Base-by-base conservation (phyloP, 2,329 filamentous ascomycete species). In the Fusarium buxicola region DNA sequence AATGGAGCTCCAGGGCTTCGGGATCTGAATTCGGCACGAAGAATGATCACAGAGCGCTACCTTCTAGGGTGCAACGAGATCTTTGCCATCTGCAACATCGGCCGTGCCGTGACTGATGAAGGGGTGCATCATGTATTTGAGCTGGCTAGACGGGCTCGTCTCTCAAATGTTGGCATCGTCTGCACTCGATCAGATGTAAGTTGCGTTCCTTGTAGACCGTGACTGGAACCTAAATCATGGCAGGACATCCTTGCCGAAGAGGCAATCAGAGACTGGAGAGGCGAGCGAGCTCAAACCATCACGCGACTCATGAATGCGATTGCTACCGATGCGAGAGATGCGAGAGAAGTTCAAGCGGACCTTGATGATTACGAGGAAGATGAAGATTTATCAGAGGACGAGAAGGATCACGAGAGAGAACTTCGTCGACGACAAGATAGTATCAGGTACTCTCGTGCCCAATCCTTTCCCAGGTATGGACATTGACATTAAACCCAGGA, bases 31-130 rank as follows among this genome's bases (percentile, higher is more conserved):
- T 71, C 75, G 4, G 80, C 80, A 10, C 74, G 81, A 4, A 68
- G 73, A 30, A 71, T 66, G 18, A 77, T 82, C 13, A 81, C 81
- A 0, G 80, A 84, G 53, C 73, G 76, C 0, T 82, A 82, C 49
- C 40, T 83, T 1, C 62, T 77, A 2, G 34, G 77, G 27, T 83
- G 81, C 49, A 64, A 84, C 48, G 80, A 82, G 53, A 80, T 84
- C 4, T 79, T 84, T 46, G 80, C 74, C 1, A 73, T 83, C 2
- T 78, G 77, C 45, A 68, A 70, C 21, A 80, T 80, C 13, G 76
- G 74, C 0, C 74, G 82, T 9, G 80, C 80, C 0, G 72, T 65
- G 1, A 81, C 76, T 0, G 77, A 83, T 51, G 68, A 70, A 15
- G 77, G 79, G 0, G 76, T 84, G 1, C 61, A 60, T 21, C 68